Conservation (phyloP, 495 filamentous ascomycete genomes). For the Hypoxylon fragiforme region DNA sequence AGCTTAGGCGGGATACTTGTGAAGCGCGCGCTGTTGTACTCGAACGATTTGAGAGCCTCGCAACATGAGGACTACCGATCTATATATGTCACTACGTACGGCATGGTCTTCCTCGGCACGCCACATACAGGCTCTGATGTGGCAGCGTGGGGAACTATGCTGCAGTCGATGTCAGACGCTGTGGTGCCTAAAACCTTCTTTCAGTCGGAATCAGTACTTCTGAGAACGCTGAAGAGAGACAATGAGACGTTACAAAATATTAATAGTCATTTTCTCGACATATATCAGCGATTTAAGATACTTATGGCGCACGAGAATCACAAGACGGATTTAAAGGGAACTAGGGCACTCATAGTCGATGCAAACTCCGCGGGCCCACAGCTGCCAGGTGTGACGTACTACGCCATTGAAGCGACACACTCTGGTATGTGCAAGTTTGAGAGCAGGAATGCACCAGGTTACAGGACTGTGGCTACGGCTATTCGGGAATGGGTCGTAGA, state of each 20-base stretch:
- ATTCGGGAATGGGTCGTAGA: conserved; percentile 69
- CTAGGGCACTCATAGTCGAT: conserved; percentile 67
- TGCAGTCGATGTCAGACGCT: conserved; percentile 72
- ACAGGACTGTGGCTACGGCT: conserved; percentile 70
- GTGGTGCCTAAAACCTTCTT: conserved; percentile 72
- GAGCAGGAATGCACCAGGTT: conserved; percentile 71
- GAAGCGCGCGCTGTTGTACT: conserved; percentile 65
- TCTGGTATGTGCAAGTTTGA: conserved; percentile 89
- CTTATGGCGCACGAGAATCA: conserved; percentile 69
- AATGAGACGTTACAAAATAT: conserved; percentile 82
- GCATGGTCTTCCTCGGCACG: conserved; percentile 85
- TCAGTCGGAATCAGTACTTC: conserved; percentile 68
- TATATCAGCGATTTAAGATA: conserved; percentile 72
- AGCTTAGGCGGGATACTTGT: conserved; percentile 81
- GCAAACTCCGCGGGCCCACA: conserved; percentile 74
- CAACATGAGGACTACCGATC: conserved; percentile 75
- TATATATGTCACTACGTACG: conserved; percentile 81
- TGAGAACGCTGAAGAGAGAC: conserved; percentile 73
- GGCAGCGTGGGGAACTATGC: conserved; percentile 73
- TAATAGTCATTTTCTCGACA: conserved; percentile 73
- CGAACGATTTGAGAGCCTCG: conserved; percentile 63
- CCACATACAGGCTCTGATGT: conserved; percentile 79
- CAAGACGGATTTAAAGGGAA: conserved; percentile 65
- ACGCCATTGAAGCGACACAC: conserved; percentile 81
- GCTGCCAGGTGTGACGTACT: conserved; percentile 72